Base-by-base conservation (phyloP, 1,284 basidiomycete species). In the Cerioporus squamosus region DNA sequence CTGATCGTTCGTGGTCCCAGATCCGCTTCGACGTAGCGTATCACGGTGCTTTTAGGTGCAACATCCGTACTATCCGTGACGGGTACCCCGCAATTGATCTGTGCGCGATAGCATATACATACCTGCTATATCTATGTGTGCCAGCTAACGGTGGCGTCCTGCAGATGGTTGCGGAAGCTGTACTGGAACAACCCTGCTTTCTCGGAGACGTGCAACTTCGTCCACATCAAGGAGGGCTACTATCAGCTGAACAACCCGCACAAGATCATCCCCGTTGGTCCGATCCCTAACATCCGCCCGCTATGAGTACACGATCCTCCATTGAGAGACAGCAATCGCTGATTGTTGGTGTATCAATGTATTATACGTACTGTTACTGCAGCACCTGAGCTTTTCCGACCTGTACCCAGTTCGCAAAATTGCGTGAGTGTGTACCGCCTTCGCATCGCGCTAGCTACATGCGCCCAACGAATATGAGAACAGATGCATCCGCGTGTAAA, bases 171-270 rank as follows among this genome's bases (percentile, higher is more conserved):
- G 76, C 90, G 88, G 73, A 88, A 91, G 69, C 77, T 98, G 36
- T 98, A 98, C 79, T 98, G 95, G 95, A 93, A 91, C 66, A 80
- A 90, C 66, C 77, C 88, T 0, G 94, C 94, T 1, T 99, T 99
- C 86, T 90, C 91, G 74, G 85, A 87, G 39, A 91, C 90, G 23
- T 97, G 94, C 55, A 81, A 95, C 74, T 98, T 98, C 73, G 86
- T 88, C 45, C 91, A 95, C 69, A 94, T 94, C 80, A 93, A 94
- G 74, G 86, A 85, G 18, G 90, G 93, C 71, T 96, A 95, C 74
- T 95, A 88, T 66, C 91, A 86, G 86, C 22, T 26, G 14, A 17
- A 39, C 29, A 86, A 86, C 70, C 83, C 83, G 1, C 71, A 74
- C 44, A 81, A 89, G 42, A 77, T 96, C 64, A 86, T 95, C 3